Conservation (phyloP, 2,329 filamentous ascomycete species). For the Exophiala sp. region DNA sequence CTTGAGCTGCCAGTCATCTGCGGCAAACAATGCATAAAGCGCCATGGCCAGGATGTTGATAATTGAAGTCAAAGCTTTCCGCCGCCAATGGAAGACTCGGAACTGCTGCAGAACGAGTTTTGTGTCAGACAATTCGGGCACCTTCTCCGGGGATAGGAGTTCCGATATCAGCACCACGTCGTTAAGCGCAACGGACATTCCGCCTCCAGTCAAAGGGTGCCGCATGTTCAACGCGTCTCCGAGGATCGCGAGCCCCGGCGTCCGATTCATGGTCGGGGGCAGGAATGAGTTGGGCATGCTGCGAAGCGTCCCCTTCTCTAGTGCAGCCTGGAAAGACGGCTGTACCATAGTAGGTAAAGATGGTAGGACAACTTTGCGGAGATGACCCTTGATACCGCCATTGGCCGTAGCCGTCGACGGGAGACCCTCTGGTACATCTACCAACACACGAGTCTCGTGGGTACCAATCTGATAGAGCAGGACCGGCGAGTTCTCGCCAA, state of each 20-base stretch:
- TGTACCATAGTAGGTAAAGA: slow-evolving; percentile 65
- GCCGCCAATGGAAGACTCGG: slow-evolving; percentile 73
- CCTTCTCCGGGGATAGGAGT: slow-evolving; percentile 61
- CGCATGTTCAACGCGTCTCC: slow-evolving; percentile 99
- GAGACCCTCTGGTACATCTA: slow-evolving; percentile 76
- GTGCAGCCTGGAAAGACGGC: slow-evolving; percentile 66
- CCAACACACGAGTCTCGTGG: slow-evolving; percentile 82
- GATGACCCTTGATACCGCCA: slow-evolving; percentile 80
- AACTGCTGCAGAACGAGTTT: slow-evolving; percentile 62
- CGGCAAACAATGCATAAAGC: slow-evolving; percentile 85
- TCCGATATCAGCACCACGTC: slow-evolving; percentile 74
- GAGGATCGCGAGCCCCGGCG: slow-evolving; percentile 69
- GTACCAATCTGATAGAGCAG: slow-evolving; percentile 96
- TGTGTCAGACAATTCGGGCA: slow-evolving; percentile 65
- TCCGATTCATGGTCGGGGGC: slow-evolving; percentile 66
- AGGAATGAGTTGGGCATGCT: slow-evolving; percentile 97
- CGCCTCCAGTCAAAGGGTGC: slow-evolving; percentile 93
- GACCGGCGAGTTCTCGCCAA: slow-evolving; percentile 70
- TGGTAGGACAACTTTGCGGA: slow-evolving; percentile 72
- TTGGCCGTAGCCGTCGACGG: slow-evolving; percentile 65
- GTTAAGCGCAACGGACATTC: slow-evolving; percentile 96
- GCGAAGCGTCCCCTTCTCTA: slow-evolving; percentile 71
- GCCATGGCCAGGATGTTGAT: slow-evolving; percentile 98
- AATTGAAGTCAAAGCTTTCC: slow-evolving; percentile 75
- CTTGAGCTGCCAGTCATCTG: slow-evolving; percentile 63